These are phyloP conservation scores for Beverwykella pulmonaria DNA, from an alignment of 495 filamentous ascomycete species.

Conservation along the genomic window DNA sequence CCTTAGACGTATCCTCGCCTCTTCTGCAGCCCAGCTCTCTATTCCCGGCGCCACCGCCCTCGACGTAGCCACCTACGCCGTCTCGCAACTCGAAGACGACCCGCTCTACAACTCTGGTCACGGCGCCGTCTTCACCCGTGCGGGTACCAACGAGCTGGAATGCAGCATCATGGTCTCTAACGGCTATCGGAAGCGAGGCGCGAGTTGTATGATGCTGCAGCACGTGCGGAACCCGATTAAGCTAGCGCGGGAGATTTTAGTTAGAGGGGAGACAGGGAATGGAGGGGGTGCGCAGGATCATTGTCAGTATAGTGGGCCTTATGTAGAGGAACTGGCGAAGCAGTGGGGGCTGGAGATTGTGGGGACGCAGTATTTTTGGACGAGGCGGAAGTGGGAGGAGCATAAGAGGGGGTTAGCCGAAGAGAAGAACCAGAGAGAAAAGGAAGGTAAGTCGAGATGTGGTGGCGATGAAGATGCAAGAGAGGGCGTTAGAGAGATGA, in stretches of 20 bases:
- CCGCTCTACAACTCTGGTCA: slow-evolving; percentile 83
- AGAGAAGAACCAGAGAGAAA: slow-evolving; percentile 43
- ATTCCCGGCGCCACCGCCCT: slow-evolving; percentile 56
- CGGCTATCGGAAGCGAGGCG: slow-evolving; percentile 73
- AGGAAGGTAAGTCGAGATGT: not conserved
- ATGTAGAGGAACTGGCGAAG: slow-evolving; percentile 67
- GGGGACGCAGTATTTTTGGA: slow-evolving; percentile 74
- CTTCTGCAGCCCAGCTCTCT: slow-evolving; percentile 50
- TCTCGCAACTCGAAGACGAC: slow-evolving; percentile 76
- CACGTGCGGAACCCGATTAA: slow-evolving; percentile 78
- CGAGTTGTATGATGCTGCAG: slow-evolving; percentile 70
- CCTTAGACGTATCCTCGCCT: slow-evolving; percentile 63
- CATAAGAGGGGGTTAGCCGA: slow-evolving; percentile 68
- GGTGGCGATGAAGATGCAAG: not conserved
- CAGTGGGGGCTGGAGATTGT: slow-evolving; percentile 71
- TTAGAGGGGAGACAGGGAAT: slow-evolving; percentile 57
- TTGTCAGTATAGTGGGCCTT: slow-evolving; percentile 64
- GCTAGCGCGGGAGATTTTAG: slow-evolving; percentile 71
- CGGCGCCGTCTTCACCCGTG: slow-evolving; percentile 82
- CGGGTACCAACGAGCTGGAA: slow-evolving; percentile 84
- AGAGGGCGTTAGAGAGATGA: slow-evolving; percentile 20
- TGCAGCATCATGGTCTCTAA: slow-evolving; percentile 85
- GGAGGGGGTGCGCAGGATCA: slow-evolving; percentile 60
- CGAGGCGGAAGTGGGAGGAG: slow-evolving; percentile 78
- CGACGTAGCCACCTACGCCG: slow-evolving; percentile 74